Conservation (phyloP, 495 filamentous ascomycete species). For the Talaromyces proteolyticus region DNA sequence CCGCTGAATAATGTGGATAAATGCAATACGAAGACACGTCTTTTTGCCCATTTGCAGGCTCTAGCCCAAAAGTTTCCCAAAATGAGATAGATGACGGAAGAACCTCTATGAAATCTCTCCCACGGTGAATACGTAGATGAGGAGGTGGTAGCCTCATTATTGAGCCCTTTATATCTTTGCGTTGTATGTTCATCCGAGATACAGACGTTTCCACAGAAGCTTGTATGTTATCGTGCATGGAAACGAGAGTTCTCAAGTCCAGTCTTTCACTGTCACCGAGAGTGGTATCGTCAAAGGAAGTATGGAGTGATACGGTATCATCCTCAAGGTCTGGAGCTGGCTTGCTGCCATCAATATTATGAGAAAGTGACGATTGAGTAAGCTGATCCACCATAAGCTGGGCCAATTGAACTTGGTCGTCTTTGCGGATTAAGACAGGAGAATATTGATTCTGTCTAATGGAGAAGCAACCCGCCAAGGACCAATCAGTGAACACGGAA, state of each 20-base stretch:
- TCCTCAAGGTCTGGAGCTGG: conserved; percentile 26
- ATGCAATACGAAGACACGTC: conserved; percentile 75
- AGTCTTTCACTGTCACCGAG: conserved; percentile 27
- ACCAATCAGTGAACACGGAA: conserved; percentile 41
- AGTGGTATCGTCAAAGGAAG: conserved; percentile 22
- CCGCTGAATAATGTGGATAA: conserved; percentile 55
- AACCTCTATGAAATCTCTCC: conserved; percentile 67
- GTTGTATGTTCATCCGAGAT: conserved; percentile 16
- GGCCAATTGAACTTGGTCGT: conserved; percentile 37
- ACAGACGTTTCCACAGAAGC: conserved; percentile 8
- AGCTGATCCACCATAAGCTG: conserved; percentile 45
- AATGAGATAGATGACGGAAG: conserved; percentile 76
- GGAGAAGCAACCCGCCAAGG: conserved; percentile 36
- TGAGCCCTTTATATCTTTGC: conserved; percentile 22
- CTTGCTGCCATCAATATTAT: conserved; percentile 24
- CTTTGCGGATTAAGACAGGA: conserved; percentile 26
- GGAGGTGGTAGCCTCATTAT: conserved; percentile 46
- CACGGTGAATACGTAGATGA: conserved; percentile 71
- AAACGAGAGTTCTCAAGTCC: conserved; percentile 31
- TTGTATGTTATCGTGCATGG: conserved; percentile 24
- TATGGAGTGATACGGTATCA: conserved; percentile 17
- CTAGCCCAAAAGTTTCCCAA: conserved; percentile 86
- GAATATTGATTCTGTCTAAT: conserved; percentile 23
- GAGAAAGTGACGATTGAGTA: conserved; percentile 39
- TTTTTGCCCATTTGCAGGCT: conserved; percentile 71